Evolutionary conservation across 148 eudicot species (phyloP).

Genomic region (Polygonum maritimum): DNA sequence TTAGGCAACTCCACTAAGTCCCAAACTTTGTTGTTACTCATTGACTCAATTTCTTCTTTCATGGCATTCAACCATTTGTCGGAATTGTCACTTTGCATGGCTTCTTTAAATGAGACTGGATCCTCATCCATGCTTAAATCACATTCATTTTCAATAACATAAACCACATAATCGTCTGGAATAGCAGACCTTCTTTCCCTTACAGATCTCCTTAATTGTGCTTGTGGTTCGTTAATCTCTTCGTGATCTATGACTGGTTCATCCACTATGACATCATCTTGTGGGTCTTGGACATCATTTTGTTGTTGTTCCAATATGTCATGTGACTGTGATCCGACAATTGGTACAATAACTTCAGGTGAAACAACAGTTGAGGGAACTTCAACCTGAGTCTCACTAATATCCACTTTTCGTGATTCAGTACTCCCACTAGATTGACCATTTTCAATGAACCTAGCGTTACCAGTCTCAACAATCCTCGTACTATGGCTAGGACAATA

Average conservation of each 20-base stretch:
- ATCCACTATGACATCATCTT: neutral
- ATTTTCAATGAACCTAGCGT: no score
- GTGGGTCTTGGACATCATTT: neutral
- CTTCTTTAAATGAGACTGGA: neutral
- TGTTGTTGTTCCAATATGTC: neutral
- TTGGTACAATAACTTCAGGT: neutral
- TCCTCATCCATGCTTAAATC: neutral
- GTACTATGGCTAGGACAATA: no score
- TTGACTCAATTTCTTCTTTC: neutral
- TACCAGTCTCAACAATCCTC: no score
- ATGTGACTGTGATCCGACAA: neutral
- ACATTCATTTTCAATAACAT: neutral
- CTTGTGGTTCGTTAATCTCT: neutral
- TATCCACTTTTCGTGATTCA: no score
- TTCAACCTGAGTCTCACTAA: no score
- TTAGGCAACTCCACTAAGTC: neutral
- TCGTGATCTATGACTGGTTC: neutral
- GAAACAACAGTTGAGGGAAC: constrained; percentile 7
- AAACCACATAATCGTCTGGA: neutral
- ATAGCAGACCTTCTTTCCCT: neutral
- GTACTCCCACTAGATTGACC: no score
- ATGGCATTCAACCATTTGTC: neutral
- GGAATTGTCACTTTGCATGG: neutral
- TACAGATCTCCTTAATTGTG: neutral
- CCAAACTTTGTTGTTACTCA: neutral